Base-by-base conservation (phyloP, 345 rosid genomes). In the Sonneratia caseolaris region DNA sequence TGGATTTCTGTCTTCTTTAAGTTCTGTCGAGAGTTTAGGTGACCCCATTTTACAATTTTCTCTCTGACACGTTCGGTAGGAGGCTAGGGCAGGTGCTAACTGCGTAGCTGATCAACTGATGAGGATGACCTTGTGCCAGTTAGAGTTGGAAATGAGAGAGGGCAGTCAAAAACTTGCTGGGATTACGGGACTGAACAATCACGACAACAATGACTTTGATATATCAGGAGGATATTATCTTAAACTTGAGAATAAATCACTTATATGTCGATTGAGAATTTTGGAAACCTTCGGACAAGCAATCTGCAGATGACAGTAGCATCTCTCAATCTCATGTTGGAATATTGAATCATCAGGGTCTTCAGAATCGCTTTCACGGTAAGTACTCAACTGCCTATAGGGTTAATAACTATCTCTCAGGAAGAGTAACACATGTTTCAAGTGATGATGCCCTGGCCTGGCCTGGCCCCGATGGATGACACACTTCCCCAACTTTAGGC, bases 231-330 rank as follows among this genome's bases (percentile, higher is more conserved):
- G 82, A 14, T 83, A 75, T 48, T 83, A 83, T 67, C 82, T 75
- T 21, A 82, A 82, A 70, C 82, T 82, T 16, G 79, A 75, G 36
- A 84, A 83, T 68, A 82, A 76, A 27, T 27, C 69, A 72, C 82
- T n/a, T 81, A 81, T 70, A 83, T 79, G 86, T 83, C 86, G 2
- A 74, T 77, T 1, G 82, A 83, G 38, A 80, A 82, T 72, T 72
- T 67, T 47, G 79, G 80, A 40, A 83, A 84, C 80, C 71, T 83
- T 71, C 84, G 79, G 65, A 83, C 84, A 37, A 77, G 82, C 79
- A 79, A 71, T 82, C 86, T 19, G 35, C 79, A 35, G 84, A 81
- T 66, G 78, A 80, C 72, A 82, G 83, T 64, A 83, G 86, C 64
- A 74, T 83, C 0, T 83, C 79, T 45, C 81, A 79, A 61, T 83